Conservation (phyloP, 441 rosid species). For the Gossypium trilobum region DNA sequence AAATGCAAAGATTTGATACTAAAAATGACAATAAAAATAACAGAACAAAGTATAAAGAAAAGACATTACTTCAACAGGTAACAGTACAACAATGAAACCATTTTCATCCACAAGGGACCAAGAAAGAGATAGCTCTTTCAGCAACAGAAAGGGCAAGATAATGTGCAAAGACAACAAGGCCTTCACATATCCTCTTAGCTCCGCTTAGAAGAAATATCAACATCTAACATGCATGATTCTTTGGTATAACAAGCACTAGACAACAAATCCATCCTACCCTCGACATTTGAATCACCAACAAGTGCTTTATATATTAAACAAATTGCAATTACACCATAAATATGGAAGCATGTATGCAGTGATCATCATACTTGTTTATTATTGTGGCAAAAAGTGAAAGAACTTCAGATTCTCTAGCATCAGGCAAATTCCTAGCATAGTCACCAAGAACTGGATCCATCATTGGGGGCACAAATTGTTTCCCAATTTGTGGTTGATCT, state of each 20-base stretch:
- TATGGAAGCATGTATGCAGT: not conserved
- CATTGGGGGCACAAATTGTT: slow-evolving; percentile 99
- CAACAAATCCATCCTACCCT: slow-evolving; percentile 1
- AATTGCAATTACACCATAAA: not conserved
- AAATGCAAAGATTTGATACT: not conserved
- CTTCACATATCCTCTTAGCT: not conserved
- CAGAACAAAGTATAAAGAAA: not conserved
- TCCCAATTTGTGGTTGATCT: slow-evolving; percentile 93
- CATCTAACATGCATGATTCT: not conserved
- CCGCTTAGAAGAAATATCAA: not conserved
- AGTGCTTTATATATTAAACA: not conserved
- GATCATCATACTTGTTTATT: slow-evolving; percentile 72
- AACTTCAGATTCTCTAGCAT: slow-evolving; percentile 99
- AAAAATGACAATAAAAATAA: not conserved
- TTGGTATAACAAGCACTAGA: not conserved
- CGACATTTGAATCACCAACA: not conserved
- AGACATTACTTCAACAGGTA: not conserved
- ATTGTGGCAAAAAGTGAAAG: slow-evolving; percentile 97
- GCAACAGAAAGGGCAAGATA: not conserved
- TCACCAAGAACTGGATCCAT: slow-evolving; percentile 98
- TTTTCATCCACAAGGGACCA: not conserved
- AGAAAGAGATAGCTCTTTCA: not conserved
- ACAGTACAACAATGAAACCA: not conserved
- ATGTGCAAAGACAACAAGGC: not conserved
- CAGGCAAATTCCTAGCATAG: slow-evolving; percentile 95